Evolutionary conservation across 2,329 filamentous ascomycete species (phyloP).

Genomic region (Botrytis squamosa): DNA sequence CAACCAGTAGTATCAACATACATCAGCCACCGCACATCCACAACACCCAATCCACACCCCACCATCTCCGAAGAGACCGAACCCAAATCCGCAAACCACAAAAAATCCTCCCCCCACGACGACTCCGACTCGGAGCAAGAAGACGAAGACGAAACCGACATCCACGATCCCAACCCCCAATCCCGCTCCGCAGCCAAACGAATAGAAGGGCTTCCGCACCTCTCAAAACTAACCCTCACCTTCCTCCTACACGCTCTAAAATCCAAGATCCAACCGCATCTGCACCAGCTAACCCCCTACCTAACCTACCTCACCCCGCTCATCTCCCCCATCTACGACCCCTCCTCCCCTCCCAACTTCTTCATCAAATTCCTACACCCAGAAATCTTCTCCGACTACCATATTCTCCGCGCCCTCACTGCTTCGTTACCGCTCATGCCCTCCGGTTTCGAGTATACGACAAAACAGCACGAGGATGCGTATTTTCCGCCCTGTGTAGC

Average conservation of each 20-base stretch:
- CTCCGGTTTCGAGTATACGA: constrained; percentile 46
- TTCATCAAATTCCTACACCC: constrained; percentile 56
- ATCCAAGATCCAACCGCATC: background rate
- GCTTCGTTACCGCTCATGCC: constrained; percentile 47
- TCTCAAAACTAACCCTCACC: constrained; percentile 19
- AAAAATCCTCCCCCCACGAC: background rate
- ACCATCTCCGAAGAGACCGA: background rate
- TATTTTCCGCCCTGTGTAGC: constrained; percentile 60
- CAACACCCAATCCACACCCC: background rate
- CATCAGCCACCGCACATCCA: background rate
- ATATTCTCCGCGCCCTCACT: constrained; percentile 46
- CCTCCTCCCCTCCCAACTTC: constrained; percentile 44
- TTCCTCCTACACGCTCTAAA: constrained; percentile 4
- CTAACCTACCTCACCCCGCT: constrained; percentile 25
- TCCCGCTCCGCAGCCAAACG: background rate
- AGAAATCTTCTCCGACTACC: constrained; percentile 56
- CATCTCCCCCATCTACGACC: constrained; percentile 33
- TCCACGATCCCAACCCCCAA: constrained; percentile 6
- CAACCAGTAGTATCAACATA: constrained; percentile 1
- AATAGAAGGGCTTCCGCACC: constrained; percentile 17
- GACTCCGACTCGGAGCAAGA: constrained; percentile 8
- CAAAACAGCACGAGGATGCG: constrained; percentile 48
- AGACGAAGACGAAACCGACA: background rate
- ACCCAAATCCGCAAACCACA: background rate
- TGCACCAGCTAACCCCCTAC: background rate